Evolutionary conservation across 2,329 filamentous ascomycete species (phyloP).

Genomic region (Coniosporium tulheliwenetii): DNA sequence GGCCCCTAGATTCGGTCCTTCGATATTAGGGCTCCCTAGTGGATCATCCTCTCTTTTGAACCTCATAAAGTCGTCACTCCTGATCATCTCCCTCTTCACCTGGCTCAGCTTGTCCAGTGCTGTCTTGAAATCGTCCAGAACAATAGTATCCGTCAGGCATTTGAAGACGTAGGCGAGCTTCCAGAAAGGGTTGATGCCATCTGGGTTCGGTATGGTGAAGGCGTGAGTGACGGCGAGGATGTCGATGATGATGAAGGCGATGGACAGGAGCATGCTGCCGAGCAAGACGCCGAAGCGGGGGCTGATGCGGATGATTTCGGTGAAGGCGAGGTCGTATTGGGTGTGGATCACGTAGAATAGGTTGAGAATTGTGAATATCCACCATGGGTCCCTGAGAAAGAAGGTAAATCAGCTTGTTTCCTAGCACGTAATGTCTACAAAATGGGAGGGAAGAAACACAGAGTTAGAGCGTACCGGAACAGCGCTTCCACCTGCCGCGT

Average conservation of each 20-base stretch:
- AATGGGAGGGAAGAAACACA: background rate
- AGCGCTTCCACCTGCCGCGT: constrained; percentile 45
- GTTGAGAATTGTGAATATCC: constrained; percentile 45
- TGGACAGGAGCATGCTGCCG: constrained; percentile 42
- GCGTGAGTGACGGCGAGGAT: constrained; percentile 41
- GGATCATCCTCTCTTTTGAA: no score
- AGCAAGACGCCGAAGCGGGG: constrained; percentile 51
- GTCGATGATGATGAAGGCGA: constrained; percentile 46
- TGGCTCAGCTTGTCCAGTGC: constrained; percentile 29
- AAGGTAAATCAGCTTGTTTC: background rate
- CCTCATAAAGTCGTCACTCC: no score
- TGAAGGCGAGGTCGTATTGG: constrained; percentile 42
- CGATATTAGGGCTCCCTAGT: no score
- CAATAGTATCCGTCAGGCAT: constrained; percentile 49
- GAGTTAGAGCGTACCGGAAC: constrained; percentile 28
- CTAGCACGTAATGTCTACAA: background rate
- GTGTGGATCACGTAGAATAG: constrained; percentile 48
- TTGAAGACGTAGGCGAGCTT: constrained; percentile 50
- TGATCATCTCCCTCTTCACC: no score
- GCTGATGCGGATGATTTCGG: constrained; percentile 43
- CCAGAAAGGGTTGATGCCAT: constrained; percentile 53
- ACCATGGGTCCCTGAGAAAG: constrained; percentile 43
- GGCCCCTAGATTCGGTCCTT: no score
- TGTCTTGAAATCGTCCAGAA: constrained; percentile 55
- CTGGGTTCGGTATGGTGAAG: constrained; percentile 19